Evolutionary conservation across 1,284 basidiomycete species (phyloP).

Genomic region (Cutaneotrichosporon arboriforme): DNA sequence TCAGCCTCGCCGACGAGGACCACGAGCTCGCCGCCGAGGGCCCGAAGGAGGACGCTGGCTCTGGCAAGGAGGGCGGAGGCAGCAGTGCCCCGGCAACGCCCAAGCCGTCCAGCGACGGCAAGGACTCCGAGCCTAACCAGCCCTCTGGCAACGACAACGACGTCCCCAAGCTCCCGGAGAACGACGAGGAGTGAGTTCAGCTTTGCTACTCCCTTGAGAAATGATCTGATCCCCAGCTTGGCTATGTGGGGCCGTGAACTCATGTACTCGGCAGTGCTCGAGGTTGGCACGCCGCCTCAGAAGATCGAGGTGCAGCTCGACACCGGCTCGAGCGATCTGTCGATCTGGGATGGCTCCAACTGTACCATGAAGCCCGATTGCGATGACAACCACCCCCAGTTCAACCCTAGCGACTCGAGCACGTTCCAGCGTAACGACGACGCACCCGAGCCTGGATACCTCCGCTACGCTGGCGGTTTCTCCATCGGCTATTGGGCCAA

Average conservation of each 20-base stretch:
- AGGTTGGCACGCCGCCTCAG: conserved; percentile 49
- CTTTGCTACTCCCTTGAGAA: too few species aligned
- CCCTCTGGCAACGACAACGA: too few species aligned
- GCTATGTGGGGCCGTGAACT: conserved; percentile 4
- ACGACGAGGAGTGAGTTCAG: too few species aligned
- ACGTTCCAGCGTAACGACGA: conserved; percentile 23
- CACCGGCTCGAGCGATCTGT: conserved; percentile 51
- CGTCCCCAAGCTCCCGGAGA: too few species aligned
- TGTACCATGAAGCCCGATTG: conserved; percentile 30
- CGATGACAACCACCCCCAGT: conserved; percentile 15
- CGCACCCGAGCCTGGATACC: conserved; percentile 52
- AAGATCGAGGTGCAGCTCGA: conserved; percentile 52
- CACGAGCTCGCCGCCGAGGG: too few species aligned
- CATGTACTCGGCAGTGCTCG: conserved; percentile 38
- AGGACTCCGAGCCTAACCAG: too few species aligned
- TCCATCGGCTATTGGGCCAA: conserved; percentile 63
- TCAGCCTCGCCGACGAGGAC: too few species aligned
- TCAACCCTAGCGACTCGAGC: conserved; percentile 28
- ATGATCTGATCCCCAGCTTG: too few species aligned
- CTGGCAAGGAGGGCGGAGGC: too few species aligned
- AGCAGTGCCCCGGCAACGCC: too few species aligned
- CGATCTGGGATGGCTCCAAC: conserved; percentile 31
- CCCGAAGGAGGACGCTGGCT: too few species aligned
- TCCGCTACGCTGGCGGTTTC: conserved; percentile 74
- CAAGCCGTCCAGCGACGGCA: too few species aligned